Evolutionary conservation across 768 basidiomycete species (phyloP), one percentile per base, ranked within the genome.

Genomic region (Naganishia vaughanmartiniae): DNA sequence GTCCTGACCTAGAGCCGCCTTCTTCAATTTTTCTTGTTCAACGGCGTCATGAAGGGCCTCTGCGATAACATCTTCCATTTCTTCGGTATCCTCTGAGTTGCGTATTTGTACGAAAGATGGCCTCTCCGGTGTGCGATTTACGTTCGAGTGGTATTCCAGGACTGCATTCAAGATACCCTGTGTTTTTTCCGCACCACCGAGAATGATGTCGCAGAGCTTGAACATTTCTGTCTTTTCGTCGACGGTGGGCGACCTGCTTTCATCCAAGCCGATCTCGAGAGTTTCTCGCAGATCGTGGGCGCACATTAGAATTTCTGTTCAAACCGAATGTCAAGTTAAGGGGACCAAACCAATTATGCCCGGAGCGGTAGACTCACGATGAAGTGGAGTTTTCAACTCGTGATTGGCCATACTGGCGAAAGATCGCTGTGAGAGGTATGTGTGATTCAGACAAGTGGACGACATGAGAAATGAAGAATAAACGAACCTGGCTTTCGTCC

Each of bases 321-420:
- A 9, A 14, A 45, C 6, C 24, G 1, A 46, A 45, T 6, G 7
- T 34, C 15, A 51, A 51, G 48, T 1, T 45, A 26, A 45, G 60
- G 12, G 24, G 7, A 26, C 28, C 1, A 19, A 11, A 19, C 24
- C 2, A 45, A 3, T 28, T 11, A 5, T 11, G 12, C 56, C n/a
- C n/a, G 26, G 10, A 28, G 19, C 14, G 19, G 14, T 46, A 26
- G 26, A 51, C 68, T 58, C 30, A 53, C 68, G 79, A 73, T 80
- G 79, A 30, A 80, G 53, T 4, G 79, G 79, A 7, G 79, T 80
- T 26, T 78, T 74, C 1, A 78, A 54, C 48, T 80, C 79, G 36
- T 80, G 79, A 55, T 70, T 73, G 5, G 79, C 78, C 14, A 78
- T 76, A 11, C 76, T 74, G 12, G 78, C 79, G 57, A 80, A 80